phyloP scores from a whole-genome alignment of 164 flowering plant genomes.

The Vitis rupestris region DNA sequence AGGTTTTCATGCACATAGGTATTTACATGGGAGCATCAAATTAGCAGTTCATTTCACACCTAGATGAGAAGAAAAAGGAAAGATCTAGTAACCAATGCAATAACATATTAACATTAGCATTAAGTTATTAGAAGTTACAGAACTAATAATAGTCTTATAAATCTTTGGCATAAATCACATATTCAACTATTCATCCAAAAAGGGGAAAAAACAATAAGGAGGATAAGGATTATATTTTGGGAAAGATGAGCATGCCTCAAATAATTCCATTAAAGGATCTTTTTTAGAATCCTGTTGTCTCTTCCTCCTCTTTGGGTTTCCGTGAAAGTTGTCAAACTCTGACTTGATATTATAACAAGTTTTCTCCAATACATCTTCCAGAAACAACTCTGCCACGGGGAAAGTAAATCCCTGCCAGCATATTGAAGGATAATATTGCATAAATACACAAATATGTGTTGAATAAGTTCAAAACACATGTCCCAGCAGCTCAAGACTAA shows the following conservation, averaged over 20 bases:
- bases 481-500: not conserved
- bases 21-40: too few relatives aligned
- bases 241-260: constrained; percentile 58
- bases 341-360: constrained; percentile 59
- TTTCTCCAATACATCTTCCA: constrained; percentile 88
- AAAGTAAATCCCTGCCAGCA: constrained; percentile 75
- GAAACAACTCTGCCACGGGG: constrained; percentile 73
- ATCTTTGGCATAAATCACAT: too few relatives aligned
- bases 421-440: not conserved
- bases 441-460: not conserved
- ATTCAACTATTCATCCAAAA: not conserved
- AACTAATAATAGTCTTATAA: too few relatives aligned
- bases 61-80: too few relatives aligned
- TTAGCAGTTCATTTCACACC: too few relatives aligned
- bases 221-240: not conserved
- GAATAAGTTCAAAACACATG: not conserved
- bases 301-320: constrained; percentile 62
- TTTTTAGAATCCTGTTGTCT: constrained; percentile 59
- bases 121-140: too few relatives aligned
- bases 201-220: not conserved
- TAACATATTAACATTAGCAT: too few relatives aligned
- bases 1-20: too few relatives aligned
- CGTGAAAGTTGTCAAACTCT: constrained; percentile 58
- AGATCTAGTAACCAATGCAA: too few relatives aligned
- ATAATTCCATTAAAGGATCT: constrained; percentile 71